Base-by-base conservation (phyloP, 331 rosid species). In the Ulmus americana region DNA sequence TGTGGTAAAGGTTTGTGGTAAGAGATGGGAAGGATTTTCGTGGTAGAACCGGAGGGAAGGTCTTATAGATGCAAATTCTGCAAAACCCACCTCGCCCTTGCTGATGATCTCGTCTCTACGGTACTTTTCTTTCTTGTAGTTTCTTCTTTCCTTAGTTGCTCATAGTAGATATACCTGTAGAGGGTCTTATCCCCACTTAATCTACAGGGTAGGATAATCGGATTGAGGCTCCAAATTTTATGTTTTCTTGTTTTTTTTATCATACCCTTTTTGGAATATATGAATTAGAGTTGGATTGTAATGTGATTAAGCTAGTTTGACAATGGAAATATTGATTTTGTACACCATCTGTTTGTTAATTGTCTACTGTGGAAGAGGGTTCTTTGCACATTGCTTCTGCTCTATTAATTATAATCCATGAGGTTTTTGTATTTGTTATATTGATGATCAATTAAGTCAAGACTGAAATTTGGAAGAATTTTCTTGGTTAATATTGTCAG, bases 21-120 rank as follows among this genome's bases (percentile, higher is more conserved):
- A 28, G 1, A 76, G 45, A 88, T 91, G 96, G 97, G 88, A 66
- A 83, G 91, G 79, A 59, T 88, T 47, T 88, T 88, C 60, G 89
- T 75, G 70, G 86, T 88, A 76, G 97, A 91, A 77, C 76, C 79
- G 43, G 97, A 91, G 46, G 97, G 95, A 16, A 82, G 91, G 79
- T 85, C 82, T 4, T 88, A 88, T 38, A 79, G 96, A 79, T 91
- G 97, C 90, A 86, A 84, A 64, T 91, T 82, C 85, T 91, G 97
- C 77, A 84, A 75, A 49, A 91, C 95, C 79, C 96, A 79, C 76
- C 72, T 91, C 70, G 91, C 92, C 44, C 88, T 84, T 12, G 84
- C 66, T 5, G 86, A 84, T 55, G 95, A 88, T 70, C 82, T 89
- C 61, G 85, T 84, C 71, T 91, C 97, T 73, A 68, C 80, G 83